Conservation (phyloP, 257 asterid genomes). For the Jacaranda copaia region DNA sequence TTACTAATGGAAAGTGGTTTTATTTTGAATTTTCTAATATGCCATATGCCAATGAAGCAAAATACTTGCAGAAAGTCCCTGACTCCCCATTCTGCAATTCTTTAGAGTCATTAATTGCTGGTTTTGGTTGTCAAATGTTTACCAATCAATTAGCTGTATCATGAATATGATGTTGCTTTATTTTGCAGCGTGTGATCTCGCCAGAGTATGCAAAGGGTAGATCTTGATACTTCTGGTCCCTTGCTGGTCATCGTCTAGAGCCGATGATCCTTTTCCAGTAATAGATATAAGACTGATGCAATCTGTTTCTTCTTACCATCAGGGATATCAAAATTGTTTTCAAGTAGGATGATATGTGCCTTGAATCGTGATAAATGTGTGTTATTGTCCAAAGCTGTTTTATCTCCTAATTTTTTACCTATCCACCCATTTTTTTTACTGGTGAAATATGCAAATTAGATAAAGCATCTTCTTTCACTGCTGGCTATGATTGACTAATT, state of each 20-base stretch:
- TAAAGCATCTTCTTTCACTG: not conserved
- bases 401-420: constrained; percentile 19
- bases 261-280: too few species aligned
- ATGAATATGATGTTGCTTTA: constrained; percentile 18
- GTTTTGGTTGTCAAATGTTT: constrained; percentile 4
- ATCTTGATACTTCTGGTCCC: constrained; percentile 7
- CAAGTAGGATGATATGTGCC: too few species aligned
- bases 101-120: not conserved
- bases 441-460: not conserved
- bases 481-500: too few species aligned
- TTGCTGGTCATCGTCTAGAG: not conserved
- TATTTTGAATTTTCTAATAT: not conserved
- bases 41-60: not conserved
- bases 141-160: constrained; percentile 2
- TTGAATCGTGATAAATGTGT: too few species aligned
- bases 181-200: constrained; percentile 15
- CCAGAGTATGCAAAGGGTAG: constrained; percentile 1
- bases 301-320: too few species aligned
- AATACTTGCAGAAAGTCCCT: not conserved
- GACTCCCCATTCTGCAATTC: not conserved
- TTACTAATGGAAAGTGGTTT: not conserved
- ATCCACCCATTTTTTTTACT: not conserved
- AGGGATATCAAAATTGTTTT: too few species aligned
- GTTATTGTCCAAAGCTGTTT: not conserved
- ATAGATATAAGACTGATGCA: too few species aligned